phyloP scores from a whole-genome alignment of 345 rosid genomes.

The Firmiana major region DNA sequence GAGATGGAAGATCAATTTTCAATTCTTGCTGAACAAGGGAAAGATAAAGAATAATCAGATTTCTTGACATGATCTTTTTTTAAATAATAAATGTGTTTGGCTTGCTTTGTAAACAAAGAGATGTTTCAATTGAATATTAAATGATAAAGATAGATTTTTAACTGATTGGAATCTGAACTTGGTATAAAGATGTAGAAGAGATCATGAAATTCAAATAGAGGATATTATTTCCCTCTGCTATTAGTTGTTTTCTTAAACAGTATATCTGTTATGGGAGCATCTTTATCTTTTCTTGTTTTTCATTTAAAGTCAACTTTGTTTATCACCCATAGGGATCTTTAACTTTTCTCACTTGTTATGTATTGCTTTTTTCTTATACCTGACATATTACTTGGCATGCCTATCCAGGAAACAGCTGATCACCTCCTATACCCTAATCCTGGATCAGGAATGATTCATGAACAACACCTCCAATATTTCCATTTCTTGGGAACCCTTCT shows the following conservation, averaged over 20 bases:
- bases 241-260: neutral
- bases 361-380: neutral
- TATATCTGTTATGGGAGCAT: too few species aligned
- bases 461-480: constrained; percentile 93
- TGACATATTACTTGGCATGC: constrained; percentile 21
- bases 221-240: neutral
- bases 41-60: neutral
- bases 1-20: neutral
- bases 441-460: constrained; percentile 96
- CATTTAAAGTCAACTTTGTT: too few species aligned
- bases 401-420: constrained; percentile 84
- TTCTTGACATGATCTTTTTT: too few species aligned
- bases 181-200: neutral
- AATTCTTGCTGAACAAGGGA: neutral
- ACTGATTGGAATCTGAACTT: neutral
- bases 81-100: neutral
- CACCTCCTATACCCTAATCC: constrained; percentile 98
- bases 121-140: neutral
- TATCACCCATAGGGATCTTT: too few species aligned
- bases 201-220: neutral
- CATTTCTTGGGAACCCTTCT: constrained; percentile 91
- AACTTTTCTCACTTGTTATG: neutral
- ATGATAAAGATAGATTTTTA: neutral
- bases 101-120: neutral
- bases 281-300: too few species aligned